Evolutionary conservation across 139 green algal genomes (phyloP).

Genomic region (Auxenochlorella pyrenoidosa): DNA sequence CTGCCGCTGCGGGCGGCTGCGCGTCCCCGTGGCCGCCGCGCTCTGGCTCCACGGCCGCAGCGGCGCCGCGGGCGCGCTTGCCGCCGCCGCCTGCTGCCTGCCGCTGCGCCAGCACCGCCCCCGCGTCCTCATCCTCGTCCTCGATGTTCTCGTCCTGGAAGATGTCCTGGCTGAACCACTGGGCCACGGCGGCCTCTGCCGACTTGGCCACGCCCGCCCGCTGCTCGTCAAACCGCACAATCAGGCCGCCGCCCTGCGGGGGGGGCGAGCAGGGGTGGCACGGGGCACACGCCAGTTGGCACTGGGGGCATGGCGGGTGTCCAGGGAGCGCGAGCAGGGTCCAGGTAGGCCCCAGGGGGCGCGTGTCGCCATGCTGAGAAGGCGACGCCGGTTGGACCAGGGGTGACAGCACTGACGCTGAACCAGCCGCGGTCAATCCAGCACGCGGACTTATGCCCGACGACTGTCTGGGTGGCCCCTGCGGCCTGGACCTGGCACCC

Average conservation of each 20-base stretch:
- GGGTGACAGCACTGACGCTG: too few relatives aligned
- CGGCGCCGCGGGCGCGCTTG: not conserved
- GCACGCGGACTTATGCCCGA: too few relatives aligned
- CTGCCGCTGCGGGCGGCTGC: not conserved
- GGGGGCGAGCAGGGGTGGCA: too few relatives aligned
- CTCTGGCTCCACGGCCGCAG: not conserved
- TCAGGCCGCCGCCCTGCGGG: conserved; percentile 62
- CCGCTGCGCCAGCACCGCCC: not conserved
- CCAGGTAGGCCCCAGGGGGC: too few relatives aligned
- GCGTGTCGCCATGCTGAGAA: too few relatives aligned
- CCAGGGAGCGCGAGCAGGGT: too few relatives aligned
- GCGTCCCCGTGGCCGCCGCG: conserved; percentile 21
- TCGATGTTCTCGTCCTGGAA: conserved; percentile 65
- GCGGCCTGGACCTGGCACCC: too few relatives aligned
- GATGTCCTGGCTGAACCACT: conserved; percentile 91
- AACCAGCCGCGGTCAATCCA: too few relatives aligned
- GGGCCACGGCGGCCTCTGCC: conserved; percentile 65
- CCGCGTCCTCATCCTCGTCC: conserved; percentile 46
- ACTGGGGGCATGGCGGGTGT: too few relatives aligned
- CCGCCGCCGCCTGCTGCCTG: not conserved
- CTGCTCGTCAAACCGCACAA: conserved; percentile 78
- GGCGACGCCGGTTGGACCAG: too few relatives aligned
- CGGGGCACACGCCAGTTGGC: too few relatives aligned
- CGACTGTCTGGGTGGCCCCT: too few relatives aligned
- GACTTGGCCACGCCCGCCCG: conserved; percentile 61